Evolutionary conservation across 164 flowering plant species (phyloP).

Genomic region (Houttuynia cordata): DNA sequence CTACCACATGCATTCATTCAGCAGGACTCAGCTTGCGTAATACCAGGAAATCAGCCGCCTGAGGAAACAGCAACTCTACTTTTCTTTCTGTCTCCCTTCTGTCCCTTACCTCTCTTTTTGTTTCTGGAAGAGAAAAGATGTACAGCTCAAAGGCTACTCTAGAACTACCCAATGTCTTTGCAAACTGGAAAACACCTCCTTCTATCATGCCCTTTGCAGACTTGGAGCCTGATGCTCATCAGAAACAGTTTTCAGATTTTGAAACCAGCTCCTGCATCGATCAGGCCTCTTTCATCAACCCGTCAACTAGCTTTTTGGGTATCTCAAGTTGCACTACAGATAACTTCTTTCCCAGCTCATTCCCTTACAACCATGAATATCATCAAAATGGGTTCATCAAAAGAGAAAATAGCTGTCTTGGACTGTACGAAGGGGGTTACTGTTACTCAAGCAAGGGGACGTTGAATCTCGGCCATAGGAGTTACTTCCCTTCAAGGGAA

Average conservation of each 20-base stretch:
- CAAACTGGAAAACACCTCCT: neutral
- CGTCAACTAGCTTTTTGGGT: neutral
- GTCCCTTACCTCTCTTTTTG: neutral
- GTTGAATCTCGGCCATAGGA: constrained; percentile 2
- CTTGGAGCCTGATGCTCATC: neutral
- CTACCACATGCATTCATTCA: neutral
- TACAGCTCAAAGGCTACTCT: neutral
- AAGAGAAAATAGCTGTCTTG: neutral
- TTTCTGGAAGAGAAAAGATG: constrained; percentile 1
- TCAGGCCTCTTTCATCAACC: neutral
- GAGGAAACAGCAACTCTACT: neutral
- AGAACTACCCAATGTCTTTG: neutral
- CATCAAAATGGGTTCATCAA: neutral
- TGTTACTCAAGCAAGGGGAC: neutral
- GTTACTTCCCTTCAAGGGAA: constrained; percentile 1
- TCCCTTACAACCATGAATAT: neutral
- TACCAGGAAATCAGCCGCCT: neutral
- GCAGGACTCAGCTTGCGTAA: neutral
- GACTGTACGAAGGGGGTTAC: neutral
- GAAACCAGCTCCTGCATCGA: neutral
- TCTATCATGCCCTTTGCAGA: constrained; percentile 2
- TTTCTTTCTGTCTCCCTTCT: neutral
- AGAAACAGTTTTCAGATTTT: neutral
- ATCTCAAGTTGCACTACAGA: neutral
- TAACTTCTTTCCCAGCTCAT: neutral